Evolutionary conservation across 257 asterid genomes (phyloP), one percentile per base, ranked within the genome.

Genomic region (Rauvolfia tetraphylla): DNA sequence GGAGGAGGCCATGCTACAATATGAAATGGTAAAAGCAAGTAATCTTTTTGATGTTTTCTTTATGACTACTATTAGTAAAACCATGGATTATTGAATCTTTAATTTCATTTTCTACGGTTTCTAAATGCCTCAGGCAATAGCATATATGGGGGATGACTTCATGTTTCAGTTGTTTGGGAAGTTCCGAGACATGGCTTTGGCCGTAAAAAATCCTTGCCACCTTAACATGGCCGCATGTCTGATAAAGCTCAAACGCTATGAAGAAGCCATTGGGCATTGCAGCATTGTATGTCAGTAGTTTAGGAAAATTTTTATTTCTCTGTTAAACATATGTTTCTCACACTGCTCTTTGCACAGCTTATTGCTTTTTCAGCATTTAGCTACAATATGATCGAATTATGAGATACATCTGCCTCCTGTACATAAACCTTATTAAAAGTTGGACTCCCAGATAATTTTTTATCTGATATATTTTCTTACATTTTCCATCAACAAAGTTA

Each of bases 141-240:
- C 98, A 68, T 95, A 95, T 82, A 70, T 95, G 95, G 99, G 97
- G 85, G 98, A 95, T 76, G 99, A 95, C 80, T 95, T 93, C 89
- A 93, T 92, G 99, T 93, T 95, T 88, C 99, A 95, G 81, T 81
- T 95, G 84, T 93, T 89, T 74, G 98, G 99, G 68, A 95, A 95
- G 85, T 95, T 86, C 68, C 90, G 96, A 49, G 99, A 93, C 82
- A 93, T 91, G 97, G 98, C 99, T 80, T 85, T 93, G 90, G 98
- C 97, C 51, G 99, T 93, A 27, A 91, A 95, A 84, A 93, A 95
- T 80, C 99, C 99, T 68, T 95, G 96, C 85, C 99, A 95, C 81
- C 96, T 95, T 57, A 95, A 95, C 90, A 86, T 85, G 85, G 97
- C 98, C 44, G 98, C 98, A 41, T 95, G 98, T 80, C 75, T 91